Percentiles rank a stretch among this genome's conserved stretches.
Conservation (phyloP, 2,329 filamentous ascomycete genomes). For the Aspergillus niger region DNA sequence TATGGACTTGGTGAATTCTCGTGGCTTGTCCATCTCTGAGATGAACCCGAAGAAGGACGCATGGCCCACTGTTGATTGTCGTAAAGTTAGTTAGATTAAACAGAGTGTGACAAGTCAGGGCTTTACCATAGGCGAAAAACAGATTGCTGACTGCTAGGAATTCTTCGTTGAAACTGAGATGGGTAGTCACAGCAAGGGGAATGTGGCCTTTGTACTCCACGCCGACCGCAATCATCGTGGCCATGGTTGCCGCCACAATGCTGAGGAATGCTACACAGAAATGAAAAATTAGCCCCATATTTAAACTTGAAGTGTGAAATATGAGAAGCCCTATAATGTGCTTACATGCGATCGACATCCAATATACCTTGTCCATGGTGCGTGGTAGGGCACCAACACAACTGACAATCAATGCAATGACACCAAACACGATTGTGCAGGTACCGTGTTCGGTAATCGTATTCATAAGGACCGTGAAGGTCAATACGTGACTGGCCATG, state of each 20-base stretch:
- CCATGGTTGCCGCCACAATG: slow-evolving; percentile 61
- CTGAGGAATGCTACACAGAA: slow-evolving; percentile 57
- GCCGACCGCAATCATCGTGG: slow-evolving; percentile 68
- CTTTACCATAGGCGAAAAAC: slow-evolving; percentile 64
- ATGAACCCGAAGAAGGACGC: slow-evolving; percentile 69
- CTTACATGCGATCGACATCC: slow-evolving; percentile 60
- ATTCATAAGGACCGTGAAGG: slow-evolving; percentile 68
- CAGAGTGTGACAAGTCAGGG: too few relatives aligned
- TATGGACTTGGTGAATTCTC: slow-evolving; percentile 64
- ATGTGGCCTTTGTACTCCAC: slow-evolving; percentile 48
- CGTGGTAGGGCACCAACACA: slow-evolving; percentile 62
- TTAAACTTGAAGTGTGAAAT: not conserved
- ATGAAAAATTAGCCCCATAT: not conserved
- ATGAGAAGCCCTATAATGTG: slow-evolving; percentile 4
- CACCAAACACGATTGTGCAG: slow-evolving; percentile 64
- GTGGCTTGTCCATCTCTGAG: slow-evolving; percentile 63
- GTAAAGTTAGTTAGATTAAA: not conserved
- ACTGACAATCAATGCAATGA: slow-evolving; percentile 61
- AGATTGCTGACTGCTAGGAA: slow-evolving; percentile 68
- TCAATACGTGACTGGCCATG: slow-evolving; percentile 70
- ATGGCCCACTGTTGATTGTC: slow-evolving; percentile 49
- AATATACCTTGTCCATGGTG: slow-evolving; percentile 63
- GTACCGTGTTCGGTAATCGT: slow-evolving; percentile 62
- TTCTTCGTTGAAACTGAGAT: slow-evolving; percentile 53
- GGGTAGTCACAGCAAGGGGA: slow-evolving; percentile 38